These are phyloP conservation scores for Acacia concinna DNA, from an alignment of 331 rosid species.

Conservation along the genomic window DNA sequence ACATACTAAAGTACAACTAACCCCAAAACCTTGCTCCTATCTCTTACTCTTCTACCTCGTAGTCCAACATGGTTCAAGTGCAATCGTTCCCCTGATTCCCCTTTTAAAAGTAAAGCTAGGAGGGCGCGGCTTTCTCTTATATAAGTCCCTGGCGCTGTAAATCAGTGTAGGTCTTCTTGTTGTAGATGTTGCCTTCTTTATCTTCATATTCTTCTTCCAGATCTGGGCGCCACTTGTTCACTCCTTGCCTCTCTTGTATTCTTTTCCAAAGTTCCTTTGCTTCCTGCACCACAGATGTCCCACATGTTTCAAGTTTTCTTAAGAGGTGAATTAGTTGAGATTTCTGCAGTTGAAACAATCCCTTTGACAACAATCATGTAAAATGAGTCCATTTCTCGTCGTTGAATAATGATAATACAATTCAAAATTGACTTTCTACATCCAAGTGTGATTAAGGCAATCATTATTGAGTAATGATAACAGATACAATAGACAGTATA, in stretches of 20 bases:
- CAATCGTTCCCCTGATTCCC: slow-evolving; percentile 12
- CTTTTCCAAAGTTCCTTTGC: slow-evolving; percentile 94
- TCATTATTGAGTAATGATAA: background rate
- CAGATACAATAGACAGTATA: background rate
- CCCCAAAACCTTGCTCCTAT: background rate
- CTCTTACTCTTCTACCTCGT: background rate
- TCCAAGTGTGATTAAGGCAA: background rate
- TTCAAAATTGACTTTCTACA: background rate
- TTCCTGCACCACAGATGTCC: slow-evolving; percentile 55
- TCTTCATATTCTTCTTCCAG: slow-evolving; percentile 98
- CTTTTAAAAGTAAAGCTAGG: background rate
- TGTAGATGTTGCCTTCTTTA: slow-evolving; percentile 94
- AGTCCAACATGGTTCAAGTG: slow-evolving; percentile 9
- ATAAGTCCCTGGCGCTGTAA: slow-evolving; percentile 96
- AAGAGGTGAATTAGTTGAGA: background rate
- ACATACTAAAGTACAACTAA: background rate
- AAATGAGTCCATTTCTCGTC: background rate
- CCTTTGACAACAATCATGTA: background rate
- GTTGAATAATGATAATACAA: background rate
- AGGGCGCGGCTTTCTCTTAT: slow-evolving; percentile 29
- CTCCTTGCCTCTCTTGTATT: slow-evolving; percentile 87
- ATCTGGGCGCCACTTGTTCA: slow-evolving; percentile 97
- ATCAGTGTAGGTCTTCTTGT: slow-evolving; percentile 91
- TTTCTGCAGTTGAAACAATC: background rate
- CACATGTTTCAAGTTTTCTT: background rate